Evolutionary conservation across 2,329 filamentous ascomycete genomes (phyloP).

Genomic region (Metarhizium album): DNA sequence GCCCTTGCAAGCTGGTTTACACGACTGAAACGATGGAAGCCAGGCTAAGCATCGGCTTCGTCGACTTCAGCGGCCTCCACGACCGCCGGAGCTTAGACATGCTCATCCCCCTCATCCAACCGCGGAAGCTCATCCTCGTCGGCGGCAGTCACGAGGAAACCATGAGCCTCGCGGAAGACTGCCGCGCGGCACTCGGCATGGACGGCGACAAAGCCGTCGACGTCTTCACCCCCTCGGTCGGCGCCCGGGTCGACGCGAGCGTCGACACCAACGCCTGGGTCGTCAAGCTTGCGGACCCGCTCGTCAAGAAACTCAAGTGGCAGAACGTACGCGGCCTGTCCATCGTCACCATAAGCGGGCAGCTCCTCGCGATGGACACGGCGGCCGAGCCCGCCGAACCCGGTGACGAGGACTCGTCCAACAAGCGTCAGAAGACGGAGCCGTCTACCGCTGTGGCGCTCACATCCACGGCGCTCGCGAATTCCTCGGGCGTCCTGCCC

Average conservation of each 20-base stretch:
- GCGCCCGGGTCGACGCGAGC: slow-evolving; percentile 70
- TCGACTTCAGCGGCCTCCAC: slow-evolving; percentile 88
- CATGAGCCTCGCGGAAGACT: slow-evolving; percentile 64
- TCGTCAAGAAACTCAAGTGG: slow-evolving; percentile 86
- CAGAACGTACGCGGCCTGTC: slow-evolving; percentile 84
- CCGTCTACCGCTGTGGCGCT: slow-evolving; percentile 13
- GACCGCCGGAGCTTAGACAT: slow-evolving; percentile 91
- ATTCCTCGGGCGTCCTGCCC: slow-evolving; percentile 25
- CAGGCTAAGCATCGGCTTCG: slow-evolving; percentile 68
- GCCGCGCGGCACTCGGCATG: slow-evolving; percentile 52
- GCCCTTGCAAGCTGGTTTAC: slow-evolving; percentile 67
- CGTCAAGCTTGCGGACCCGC: slow-evolving; percentile 73
- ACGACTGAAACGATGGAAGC: slow-evolving; percentile 53
- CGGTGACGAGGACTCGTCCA: slow-evolving; percentile 33
- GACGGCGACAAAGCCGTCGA: slow-evolving; percentile 45
- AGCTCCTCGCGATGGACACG: slow-evolving; percentile 31
- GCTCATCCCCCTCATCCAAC: slow-evolving; percentile 86
- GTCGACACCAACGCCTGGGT: slow-evolving; percentile 98
- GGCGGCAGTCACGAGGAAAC: slow-evolving; percentile 75
- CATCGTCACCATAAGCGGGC: slow-evolving; percentile 86
- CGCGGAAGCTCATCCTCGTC: slow-evolving; percentile 88
- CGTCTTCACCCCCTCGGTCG: slow-evolving; percentile 74
- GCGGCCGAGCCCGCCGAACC: slow-evolving; percentile 36
- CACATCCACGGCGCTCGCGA: slow-evolving; percentile 8
- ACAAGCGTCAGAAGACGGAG: slow-evolving; percentile 40